Percentiles rank a stretch among this genome's conserved stretches.
phyloP scores from a whole-genome alignment of 176 grass and related monocot genomes.

The Echinochloa phyllopogon region DNA sequence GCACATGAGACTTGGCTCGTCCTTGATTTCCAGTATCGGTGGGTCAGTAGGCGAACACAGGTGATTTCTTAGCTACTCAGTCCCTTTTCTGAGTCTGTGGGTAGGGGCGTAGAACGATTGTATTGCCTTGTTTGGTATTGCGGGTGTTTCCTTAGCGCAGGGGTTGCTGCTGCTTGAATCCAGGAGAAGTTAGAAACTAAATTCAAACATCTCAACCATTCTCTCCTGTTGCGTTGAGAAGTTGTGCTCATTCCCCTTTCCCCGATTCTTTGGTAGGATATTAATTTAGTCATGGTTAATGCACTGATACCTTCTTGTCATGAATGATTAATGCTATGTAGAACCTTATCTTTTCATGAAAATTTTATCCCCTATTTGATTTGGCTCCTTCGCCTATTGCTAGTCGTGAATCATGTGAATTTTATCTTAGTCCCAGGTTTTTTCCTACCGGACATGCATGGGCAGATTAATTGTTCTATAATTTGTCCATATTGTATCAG shows the following conservation, averaged over 20 bases:
- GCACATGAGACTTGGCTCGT: neutral
- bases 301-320: neutral
- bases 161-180: neutral
- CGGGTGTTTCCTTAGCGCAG: neutral
- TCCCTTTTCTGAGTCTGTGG: neutral
- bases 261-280: neutral
- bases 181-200: neutral
- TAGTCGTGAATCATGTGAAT: neutral
- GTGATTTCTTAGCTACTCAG: neutral
- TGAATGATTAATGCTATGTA: conserved; percentile 1
- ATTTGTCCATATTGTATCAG: neutral
- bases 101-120: neutral
- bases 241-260: neutral
- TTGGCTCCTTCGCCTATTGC: neutral
- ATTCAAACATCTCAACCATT: neutral
- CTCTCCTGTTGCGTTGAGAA: neutral
- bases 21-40: neutral
- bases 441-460: neutral
- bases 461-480: neutral
- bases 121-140: neutral
- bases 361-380: no score
- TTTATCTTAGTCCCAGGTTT: neutral
- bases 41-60: no score
- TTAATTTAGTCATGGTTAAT: conserved; percentile 2
- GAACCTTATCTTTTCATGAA: neutral